Evolutionary conservation across 352 stramenopile genomes (phyloP), one percentile per base, ranked within the genome.

Genomic region (Phytopythium oedochilum): DNA sequence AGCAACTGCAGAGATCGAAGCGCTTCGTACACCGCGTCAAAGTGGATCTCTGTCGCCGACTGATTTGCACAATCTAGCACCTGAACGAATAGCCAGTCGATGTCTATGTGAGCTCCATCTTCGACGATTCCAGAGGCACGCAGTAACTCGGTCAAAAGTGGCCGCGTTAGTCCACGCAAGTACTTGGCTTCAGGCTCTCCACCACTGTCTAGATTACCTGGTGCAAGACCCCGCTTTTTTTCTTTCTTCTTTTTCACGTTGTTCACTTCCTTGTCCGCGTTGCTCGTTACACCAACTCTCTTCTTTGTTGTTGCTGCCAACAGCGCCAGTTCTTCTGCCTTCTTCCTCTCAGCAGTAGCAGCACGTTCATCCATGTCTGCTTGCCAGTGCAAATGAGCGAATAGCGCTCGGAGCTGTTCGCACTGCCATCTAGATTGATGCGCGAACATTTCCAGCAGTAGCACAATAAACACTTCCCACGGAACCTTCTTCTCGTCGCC

Each of bases 401-500:
- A 89, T 17, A 89, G 59, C 0, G 55, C 48, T 0, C 61, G 61
- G 8, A 86, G 53, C 31, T 77, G 72, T 26, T 68, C 63, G 25
- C 70, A 73, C 1, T 72, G 70, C 73, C 74, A 87, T 12, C 73
- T 55, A 2, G 73, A 23, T 52, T 89, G 78, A 18, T 67, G 62
- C 3, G 56, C 55, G 55, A 78, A 89, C 43, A 63, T 57, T 38
- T 84, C 76, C 36, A 81, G 60, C 0, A 79, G 34, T 0, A 89
- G 52, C 5, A 68, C 60, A 5, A 86, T 61, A 26, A 82, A 83
- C 4, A 89, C 57, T 18, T 83, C 73, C 11, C 68, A 36, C 3
- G 74, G 54, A 18, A 89, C 47, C 39, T 87, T 85, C 7, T 61
- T 65, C 38, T 89, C 75, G n/a, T 87, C 74, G 4, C 73, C 74